Conservation (phyloP, 1,284 basidiomycete species). For the Takashimella tepidaria region DNA sequence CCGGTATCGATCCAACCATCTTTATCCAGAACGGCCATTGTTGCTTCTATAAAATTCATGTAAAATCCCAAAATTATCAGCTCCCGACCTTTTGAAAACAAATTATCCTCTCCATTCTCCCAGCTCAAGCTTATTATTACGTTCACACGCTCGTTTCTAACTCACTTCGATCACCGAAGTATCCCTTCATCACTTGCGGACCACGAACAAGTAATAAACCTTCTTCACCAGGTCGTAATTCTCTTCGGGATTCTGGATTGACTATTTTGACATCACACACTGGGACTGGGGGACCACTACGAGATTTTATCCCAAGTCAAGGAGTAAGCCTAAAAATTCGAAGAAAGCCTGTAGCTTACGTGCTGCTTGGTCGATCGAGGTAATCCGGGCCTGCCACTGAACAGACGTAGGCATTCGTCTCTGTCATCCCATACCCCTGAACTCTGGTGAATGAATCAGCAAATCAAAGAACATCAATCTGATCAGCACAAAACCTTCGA, state of each 20-base stretch:
- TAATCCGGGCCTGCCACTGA: constrained; percentile 38
- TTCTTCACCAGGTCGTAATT: constrained; percentile 17
- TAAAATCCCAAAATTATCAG: too few relatives aligned
- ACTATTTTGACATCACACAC: constrained; percentile 34
- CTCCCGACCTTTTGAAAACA: too few relatives aligned
- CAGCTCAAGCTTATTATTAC: background rate
- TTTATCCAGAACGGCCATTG: constrained; percentile 12
- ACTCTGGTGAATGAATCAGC: background rate
- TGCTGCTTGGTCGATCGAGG: constrained; percentile 10
- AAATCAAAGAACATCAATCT: too few relatives aligned
- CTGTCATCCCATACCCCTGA: constrained; percentile 43
- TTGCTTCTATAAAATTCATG: constrained; percentile 9
- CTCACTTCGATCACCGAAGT: constrained; percentile 30
- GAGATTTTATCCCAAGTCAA: too few relatives aligned
- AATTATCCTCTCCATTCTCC: background rate
- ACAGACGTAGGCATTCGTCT: constrained; percentile 39
- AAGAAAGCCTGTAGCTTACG: too few relatives aligned
- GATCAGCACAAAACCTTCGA: too few relatives aligned
- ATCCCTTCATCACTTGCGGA: constrained; percentile 41
- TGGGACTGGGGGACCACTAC: constrained; percentile 30
- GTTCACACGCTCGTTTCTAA: too few relatives aligned
- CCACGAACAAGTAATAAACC: constrained; percentile 37
- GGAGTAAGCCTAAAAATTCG: too few relatives aligned
- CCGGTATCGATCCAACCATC: constrained; percentile 44
- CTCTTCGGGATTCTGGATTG: constrained; percentile 22